Evolutionary conservation across 148 eudicot species (phyloP).

Genomic region (Rhododendron vialii): DNA sequence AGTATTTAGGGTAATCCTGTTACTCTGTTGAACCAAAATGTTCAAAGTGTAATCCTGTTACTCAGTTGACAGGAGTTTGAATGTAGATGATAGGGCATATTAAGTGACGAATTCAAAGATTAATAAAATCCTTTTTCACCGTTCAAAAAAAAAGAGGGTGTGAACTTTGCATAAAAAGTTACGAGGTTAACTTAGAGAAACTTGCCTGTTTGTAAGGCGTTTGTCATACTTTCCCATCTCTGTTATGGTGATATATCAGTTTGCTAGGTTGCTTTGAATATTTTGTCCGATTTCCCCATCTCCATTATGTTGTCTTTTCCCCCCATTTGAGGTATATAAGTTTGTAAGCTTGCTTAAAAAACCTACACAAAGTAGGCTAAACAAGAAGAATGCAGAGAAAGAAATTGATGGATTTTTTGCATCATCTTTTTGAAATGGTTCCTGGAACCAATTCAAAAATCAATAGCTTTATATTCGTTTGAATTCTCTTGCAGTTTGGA

Average conservation of each 20-base stretch:
- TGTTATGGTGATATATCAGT: neutral
- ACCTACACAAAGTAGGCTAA: neutral
- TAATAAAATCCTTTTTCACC: no score
- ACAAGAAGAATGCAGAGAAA: neutral
- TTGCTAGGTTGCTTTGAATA: neutral
- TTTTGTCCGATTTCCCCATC: neutral
- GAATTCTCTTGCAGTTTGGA: conserved; percentile 42
- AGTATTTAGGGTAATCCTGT: neutral
- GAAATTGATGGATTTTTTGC: neutral
- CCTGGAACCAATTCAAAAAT: neutral
- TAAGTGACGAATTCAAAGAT: no score
- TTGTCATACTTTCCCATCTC: neutral
- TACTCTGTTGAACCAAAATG: neutral
- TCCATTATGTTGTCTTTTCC: neutral
- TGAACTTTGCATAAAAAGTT: no score
- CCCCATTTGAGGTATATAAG: neutral
- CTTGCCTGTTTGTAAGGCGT: neutral
- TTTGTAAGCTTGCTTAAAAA: neutral
- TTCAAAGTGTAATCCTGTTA: neutral
- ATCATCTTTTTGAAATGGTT: neutral
- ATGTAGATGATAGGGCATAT: neutral
- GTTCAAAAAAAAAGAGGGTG: no score
- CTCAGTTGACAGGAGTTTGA: neutral
- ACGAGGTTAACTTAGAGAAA: neutral
- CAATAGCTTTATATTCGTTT: neutral